Conservation (phyloP, 331 rosid species). For the Phaseolus coccineus region DNA sequence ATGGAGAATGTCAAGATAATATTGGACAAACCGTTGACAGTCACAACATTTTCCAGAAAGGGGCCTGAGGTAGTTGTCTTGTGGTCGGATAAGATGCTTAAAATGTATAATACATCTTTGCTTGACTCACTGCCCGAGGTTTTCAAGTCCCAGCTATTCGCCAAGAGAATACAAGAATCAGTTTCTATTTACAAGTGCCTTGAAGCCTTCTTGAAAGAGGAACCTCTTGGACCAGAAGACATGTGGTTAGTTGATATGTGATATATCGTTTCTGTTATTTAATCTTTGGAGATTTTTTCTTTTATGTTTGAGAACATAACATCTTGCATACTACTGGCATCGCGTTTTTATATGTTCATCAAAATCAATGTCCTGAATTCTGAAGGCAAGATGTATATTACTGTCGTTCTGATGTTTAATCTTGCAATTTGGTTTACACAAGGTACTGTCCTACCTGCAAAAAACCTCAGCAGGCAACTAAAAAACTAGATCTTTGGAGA, state of each 20-base stretch:
- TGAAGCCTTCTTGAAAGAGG: constrained; percentile 88
- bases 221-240: constrained; percentile 87
- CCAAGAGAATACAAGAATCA: constrained; percentile 65
- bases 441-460: constrained; percentile 93
- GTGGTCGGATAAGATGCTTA: constrained; percentile 72
- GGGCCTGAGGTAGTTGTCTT: constrained; percentile 56
- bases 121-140: constrained; percentile 71
- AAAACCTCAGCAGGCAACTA: constrained; percentile 80
- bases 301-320: constrained; percentile 26
- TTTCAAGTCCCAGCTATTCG: constrained; percentile 48
- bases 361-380: constrained; percentile 21
- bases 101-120: constrained; percentile 56
- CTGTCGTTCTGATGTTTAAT: constrained; percentile 35
- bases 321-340: constrained; percentile 27
- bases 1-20: constrained; percentile 45
- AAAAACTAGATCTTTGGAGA: constrained; percentile 93
- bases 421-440: constrained; percentile 38
- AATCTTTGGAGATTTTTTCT: constrained; percentile 4
- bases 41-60: constrained; percentile 32
- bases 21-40: constrained; percentile 50
- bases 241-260: constrained; percentile 77
- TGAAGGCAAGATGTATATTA: constrained; percentile 7
- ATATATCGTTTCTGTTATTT: constrained; percentile 23
- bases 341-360: constrained; percentile 16
- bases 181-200: constrained; percentile 80